phyloP scores from a whole-genome alignment of 768 basidiomycete species.

The Coprinopsis marcescibilis region DNA sequence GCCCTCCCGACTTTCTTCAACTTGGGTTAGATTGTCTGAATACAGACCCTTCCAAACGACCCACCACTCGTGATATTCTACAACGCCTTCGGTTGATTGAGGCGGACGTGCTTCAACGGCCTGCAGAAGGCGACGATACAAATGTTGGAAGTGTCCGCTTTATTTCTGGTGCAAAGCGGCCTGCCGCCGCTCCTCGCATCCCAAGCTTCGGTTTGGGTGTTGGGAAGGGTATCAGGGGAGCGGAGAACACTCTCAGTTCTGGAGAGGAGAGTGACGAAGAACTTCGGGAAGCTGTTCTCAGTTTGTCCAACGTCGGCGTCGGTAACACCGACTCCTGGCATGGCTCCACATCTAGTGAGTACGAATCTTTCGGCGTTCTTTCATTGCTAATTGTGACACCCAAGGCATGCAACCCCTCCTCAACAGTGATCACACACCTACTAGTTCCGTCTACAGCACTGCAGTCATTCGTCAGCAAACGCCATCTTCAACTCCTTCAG shows the following conservation, averaged over 20 bases:
- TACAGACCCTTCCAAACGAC: slow-evolving; percentile 60
- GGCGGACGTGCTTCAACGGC: slow-evolving; percentile 67
- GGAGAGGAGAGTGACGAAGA: slow-evolving; percentile 66
- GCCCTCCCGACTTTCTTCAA: slow-evolving; percentile 70
- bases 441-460: slow-evolving; percentile 60
- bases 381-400: slow-evolving; percentile 13
- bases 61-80: slow-evolving; percentile 75
- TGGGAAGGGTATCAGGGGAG: slow-evolving; percentile 49
- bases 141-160: slow-evolving; percentile 87
- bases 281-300: slow-evolving; percentile 53
- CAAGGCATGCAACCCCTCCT: slow-evolving; percentile 54
- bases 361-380: not conserved
- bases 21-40: slow-evolving; percentile 76
- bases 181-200: slow-evolving; percentile 61
- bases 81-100: slow-evolving; percentile 76
- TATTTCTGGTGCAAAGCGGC: slow-evolving; percentile 61
- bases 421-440: slow-evolving; percentile 25
- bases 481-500: slow-evolving; percentile 28
- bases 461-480: slow-evolving; percentile 54
- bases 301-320: slow-evolving; percentile 46
- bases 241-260: slow-evolving; percentile 20
- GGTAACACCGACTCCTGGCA: slow-evolving; percentile 36
- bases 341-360: slow-evolving; percentile 6
- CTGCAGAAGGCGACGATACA: slow-evolving; percentile 57
- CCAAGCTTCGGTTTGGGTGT: slow-evolving; percentile 80